phyloP scores from a whole-genome alignment of 345 rosid genomes.

The Salix suchowensis region DNA sequence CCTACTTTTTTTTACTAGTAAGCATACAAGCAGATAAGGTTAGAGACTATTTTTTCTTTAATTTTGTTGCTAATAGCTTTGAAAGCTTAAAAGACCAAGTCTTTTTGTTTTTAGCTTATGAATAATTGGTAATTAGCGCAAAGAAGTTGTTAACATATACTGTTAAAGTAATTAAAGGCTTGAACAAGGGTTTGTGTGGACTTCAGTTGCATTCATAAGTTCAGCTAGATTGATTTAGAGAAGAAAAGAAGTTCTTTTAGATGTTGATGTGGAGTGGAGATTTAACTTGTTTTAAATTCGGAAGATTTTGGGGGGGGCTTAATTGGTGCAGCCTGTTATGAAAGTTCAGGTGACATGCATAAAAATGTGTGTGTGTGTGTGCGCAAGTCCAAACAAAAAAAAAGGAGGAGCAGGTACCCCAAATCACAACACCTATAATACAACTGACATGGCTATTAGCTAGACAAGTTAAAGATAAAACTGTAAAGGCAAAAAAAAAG shows the following conservation, averaged over 20 bases:
- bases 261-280: not conserved
- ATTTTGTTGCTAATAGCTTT: not conserved
- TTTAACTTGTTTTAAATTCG: not conserved
- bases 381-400: too few species aligned
- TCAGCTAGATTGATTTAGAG: not conserved
- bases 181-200: conserved; percentile 7
- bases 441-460: too few species aligned
- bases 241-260: not conserved
- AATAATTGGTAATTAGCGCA: not conserved
- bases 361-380: too few species aligned
- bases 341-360: not conserved
- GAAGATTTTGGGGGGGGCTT: not conserved
- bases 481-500: too few species aligned
- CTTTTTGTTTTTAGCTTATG: not conserved
- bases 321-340: not conserved
- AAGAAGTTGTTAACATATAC: not conserved
- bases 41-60: not conserved
- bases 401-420: too few species aligned
- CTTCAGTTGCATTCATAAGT: not conserved
- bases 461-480: too few species aligned
- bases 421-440: too few species aligned
- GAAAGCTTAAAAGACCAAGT: not conserved
- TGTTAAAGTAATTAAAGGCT: not conserved
- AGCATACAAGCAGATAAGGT: conserved; percentile 17
- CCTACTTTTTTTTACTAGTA: conserved; percentile 30